Evolutionary conservation across 495 filamentous ascomycete species (phyloP).

Genomic region (Xylaria acuta): DNA sequence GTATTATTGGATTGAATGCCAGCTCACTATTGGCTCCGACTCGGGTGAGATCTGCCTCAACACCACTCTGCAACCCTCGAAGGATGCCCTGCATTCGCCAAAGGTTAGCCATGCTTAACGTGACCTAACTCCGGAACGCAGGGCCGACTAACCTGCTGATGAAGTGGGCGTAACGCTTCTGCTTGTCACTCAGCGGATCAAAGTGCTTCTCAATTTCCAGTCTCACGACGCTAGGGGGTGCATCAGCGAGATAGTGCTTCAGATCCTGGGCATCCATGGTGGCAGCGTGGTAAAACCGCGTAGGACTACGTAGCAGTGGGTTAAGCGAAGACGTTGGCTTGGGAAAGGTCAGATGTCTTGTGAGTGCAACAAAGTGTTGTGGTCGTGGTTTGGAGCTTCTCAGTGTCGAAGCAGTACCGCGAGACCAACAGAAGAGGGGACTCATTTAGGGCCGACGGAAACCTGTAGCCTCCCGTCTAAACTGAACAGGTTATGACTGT

Average conservation of each 20-base stretch:
- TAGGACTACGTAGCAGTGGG: not conserved
- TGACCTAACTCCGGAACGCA: constrained; percentile 18
- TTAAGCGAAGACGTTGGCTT: constrained; percentile 2
- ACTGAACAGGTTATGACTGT: constrained; percentile 4
- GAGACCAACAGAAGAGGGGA: constrained; percentile 31
- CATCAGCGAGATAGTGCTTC: constrained; percentile 85
- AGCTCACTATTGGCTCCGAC: constrained; percentile 73
- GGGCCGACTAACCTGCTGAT: constrained; percentile 72
- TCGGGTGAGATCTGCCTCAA: constrained; percentile 90
- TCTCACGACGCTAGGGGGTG: constrained; percentile 82
- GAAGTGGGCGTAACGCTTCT: constrained; percentile 91
- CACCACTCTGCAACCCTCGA: constrained; percentile 83
- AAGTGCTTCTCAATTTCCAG: constrained; percentile 92
- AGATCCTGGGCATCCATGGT: constrained; percentile 58
- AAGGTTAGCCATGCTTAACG: constrained; percentile 3
- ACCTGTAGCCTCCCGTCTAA: not conserved
- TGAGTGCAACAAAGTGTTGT: constrained; percentile 22
- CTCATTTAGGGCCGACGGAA: constrained; percentile 33
- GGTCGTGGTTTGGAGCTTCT: constrained; percentile 28
- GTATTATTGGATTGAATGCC: not conserved
- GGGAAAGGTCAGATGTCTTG: not conserved
- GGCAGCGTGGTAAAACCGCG: constrained; percentile 26
- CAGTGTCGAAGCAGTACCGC: constrained; percentile 37
- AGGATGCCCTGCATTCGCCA: constrained; percentile 68
- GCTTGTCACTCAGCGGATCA: constrained; percentile 74